These are phyloP conservation scores for Cenchrus purpureus DNA, from an alignment of 176 grass and related monocot genomes.

Conservation along the genomic window DNA sequence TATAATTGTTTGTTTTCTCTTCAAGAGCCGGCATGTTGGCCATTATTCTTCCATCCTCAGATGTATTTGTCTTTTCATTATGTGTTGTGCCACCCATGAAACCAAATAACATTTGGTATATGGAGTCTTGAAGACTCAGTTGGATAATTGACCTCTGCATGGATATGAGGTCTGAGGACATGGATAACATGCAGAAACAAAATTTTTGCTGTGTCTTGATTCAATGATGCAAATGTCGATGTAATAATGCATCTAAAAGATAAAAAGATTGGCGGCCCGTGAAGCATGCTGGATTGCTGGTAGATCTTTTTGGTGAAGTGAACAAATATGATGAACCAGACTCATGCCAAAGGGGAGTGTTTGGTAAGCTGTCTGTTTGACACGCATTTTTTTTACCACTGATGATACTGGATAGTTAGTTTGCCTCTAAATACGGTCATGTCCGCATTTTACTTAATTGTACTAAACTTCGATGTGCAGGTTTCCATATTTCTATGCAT, in stretches of 20 bases:
- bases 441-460: slow-evolving; percentile 22
- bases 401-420: slow-evolving; percentile 26
- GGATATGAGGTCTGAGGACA: neutral
- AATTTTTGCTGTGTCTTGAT: slow-evolving; percentile 22
- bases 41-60: neutral
- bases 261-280: slow-evolving; percentile 48
- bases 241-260: slow-evolving; percentile 53
- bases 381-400: neutral
- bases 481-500: slow-evolving; percentile 18
- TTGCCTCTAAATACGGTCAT: neutral
- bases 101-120: neutral
- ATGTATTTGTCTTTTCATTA: neutral
- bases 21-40: neutral
- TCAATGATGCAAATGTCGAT: slow-evolving; percentile 44
- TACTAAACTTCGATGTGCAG: slow-evolving; percentile 5
- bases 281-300: slow-evolving; percentile 63
- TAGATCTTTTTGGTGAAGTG: slow-evolving; percentile 43
- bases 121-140: slow-evolving; percentile 14
- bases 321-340: slow-evolving; percentile 56
- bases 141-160: slow-evolving; percentile 34
- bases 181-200: slow-evolving; percentile 22
- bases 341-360: slow-evolving; percentile 59
- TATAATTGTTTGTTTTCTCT: slow-evolving; percentile 1
- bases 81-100: slow-evolving; percentile 7
- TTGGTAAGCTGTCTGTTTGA: slow-evolving; percentile 45